Evolutionary conservation across 2,329 filamentous ascomycete genomes (phyloP).

Genomic region (Plectosphaerella sp.): DNA sequence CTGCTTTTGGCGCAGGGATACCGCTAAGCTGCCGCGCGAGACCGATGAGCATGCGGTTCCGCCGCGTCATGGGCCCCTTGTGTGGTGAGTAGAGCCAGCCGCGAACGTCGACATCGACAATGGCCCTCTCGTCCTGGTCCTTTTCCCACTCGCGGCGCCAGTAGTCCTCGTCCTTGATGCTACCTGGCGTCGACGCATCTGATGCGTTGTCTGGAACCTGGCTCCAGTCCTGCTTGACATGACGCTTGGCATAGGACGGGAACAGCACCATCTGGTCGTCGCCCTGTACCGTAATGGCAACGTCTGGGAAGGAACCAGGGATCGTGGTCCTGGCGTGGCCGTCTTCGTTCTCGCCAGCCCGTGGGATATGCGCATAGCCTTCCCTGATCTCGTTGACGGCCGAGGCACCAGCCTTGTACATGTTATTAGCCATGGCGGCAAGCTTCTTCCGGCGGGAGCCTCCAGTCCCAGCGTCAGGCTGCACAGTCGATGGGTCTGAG

Average conservation of each 20-base stretch:
- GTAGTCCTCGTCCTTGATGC: conserved; percentile 62
- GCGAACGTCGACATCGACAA: conserved; percentile 90
- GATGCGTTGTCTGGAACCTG: conserved; percentile 21
- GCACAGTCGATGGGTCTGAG: conserved; percentile 13
- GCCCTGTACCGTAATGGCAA: conserved; percentile 72
- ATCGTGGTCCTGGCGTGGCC: conserved; percentile 42
- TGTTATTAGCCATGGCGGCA: conserved; percentile 55
- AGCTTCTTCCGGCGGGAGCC: conserved; percentile 76
- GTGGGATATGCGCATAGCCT: conserved; percentile 51
- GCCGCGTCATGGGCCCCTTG: conserved; percentile 76
- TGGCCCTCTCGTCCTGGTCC: conserved; percentile 74
- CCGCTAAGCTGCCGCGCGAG: conserved; percentile 85
- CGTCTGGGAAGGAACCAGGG: conserved; percentile 77
- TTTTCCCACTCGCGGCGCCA: conserved; percentile 76
- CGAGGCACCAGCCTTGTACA: conserved; percentile 52
- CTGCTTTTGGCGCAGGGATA: conserved; percentile 61
- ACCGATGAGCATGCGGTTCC: conserved; percentile 81
- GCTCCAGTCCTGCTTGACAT: conserved; percentile 48
- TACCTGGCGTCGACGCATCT: conserved; percentile 22
- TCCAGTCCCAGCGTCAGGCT: conserved; percentile 44
- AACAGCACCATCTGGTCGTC: conserved; percentile 94
- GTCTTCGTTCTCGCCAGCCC: conserved; percentile 27
- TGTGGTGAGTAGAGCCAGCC: conserved; percentile 94
- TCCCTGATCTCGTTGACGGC: conserved; percentile 57
- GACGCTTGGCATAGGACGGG: conserved; percentile 82